phyloP scores from a whole-genome alignment of 257 asterid genomes.

The Rauvolfia tetraphylla region DNA sequence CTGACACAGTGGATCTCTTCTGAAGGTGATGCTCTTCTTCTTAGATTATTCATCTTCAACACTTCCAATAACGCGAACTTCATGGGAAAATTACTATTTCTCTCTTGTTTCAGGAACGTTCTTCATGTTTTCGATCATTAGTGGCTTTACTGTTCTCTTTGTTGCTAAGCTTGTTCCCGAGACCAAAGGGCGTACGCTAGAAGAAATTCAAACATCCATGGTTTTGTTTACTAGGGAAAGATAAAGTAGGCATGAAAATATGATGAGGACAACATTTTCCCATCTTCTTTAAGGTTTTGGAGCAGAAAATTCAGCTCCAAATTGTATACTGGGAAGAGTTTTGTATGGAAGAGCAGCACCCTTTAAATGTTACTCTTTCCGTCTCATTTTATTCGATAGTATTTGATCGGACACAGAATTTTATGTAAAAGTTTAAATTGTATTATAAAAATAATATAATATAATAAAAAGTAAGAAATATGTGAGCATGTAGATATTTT shows the following conservation, averaged over 20 bases:
- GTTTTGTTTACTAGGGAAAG: slow-evolving; percentile 21
- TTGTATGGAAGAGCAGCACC: not conserved
- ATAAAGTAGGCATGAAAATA: not conserved
- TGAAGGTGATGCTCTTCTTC: slow-evolving; percentile 44
- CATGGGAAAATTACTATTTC: not conserved
- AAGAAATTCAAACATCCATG: slow-evolving; percentile 78
- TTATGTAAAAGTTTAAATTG: too few relatives aligned
- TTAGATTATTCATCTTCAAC: not conserved
- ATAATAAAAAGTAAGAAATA: too few relatives aligned
- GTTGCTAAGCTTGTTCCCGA: slow-evolving; percentile 66
- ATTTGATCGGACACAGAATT: too few relatives aligned
- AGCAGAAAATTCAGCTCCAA: not conserved
- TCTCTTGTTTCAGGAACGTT: slow-evolving; percentile 55
- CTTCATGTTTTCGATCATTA: slow-evolving; percentile 50
- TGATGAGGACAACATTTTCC: not conserved
- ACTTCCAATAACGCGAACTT: not conserved
- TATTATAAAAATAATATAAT: too few relatives aligned
- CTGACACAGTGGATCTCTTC: slow-evolving; percentile 64
- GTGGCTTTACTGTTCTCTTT: slow-evolving; percentile 61
- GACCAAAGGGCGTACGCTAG: slow-evolving; percentile 75
- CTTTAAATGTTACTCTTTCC: too few relatives aligned
- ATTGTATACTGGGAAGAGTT: not conserved
- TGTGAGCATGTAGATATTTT: too few relatives aligned
- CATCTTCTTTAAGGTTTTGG: not conserved
- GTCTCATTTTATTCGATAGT: too few relatives aligned